Evolutionary conservation across 805 yeast species (phyloP), one percentile per base, ranked within the genome.

Genomic region (Yamadazyma takamatsuzukensis): DNA sequence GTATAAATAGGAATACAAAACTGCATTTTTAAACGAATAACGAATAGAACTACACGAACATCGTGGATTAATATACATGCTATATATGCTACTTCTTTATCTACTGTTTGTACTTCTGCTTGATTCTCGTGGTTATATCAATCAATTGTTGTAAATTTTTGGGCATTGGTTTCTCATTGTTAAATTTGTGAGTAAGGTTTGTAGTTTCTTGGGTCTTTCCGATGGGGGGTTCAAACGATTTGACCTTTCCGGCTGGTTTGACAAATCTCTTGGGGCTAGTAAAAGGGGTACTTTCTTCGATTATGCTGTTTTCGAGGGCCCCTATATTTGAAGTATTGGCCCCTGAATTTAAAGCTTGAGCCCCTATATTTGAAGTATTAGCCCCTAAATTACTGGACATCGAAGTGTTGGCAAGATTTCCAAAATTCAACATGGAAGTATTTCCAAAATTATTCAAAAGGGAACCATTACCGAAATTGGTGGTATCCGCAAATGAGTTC

Each of bases 201-300:
- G 26, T 29, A 12, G n/a, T 11, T n/a, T n/a, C n/a, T n/a, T 8
- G 18, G 7, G 17, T 19, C 12, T 37, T 35, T 18, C 26, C 22
- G n/a, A 37, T 18, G 34, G n/a, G n/a, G n/a, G n/a, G n/a, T n/a
- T n/a, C n/a, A n/a, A n/a, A n/a, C n/a, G n/a, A n/a, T n/a, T n/a
- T n/a, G n/a, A n/a, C n/a, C n/a, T n/a, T n/a, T n/a, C 32, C 30
- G 12, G 31, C 36, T 15, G 47, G 45, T 11, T 36, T 36, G 4
- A 19, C 30, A 18, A 39, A 25, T 21, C 34, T 31, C 19, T 41
- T 44, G 3, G 62, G 65, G 2, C 67, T 53, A 7, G 45, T 50
- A 23, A 45, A 44, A 4, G 68, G 69, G 0, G 68, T 59, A 33
- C 68, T 61, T 33, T 59, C 68, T 34, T 58, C 68, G 1, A 61